Base-by-base conservation (phyloP, 441 rosid species). In the Corymbia calophylla region DNA sequence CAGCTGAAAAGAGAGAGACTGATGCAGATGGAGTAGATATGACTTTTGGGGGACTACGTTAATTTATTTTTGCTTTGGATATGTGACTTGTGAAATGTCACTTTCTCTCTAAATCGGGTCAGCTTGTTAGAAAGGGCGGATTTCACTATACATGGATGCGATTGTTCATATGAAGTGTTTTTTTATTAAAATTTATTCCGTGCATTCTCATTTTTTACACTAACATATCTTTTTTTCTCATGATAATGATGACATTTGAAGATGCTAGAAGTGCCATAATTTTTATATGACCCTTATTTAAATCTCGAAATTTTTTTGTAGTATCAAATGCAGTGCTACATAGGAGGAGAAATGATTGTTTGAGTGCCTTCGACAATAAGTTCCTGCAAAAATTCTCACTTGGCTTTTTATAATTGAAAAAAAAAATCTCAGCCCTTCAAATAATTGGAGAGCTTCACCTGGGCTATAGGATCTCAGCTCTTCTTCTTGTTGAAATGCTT, bases 251-350 rank as follows among this genome's bases (percentile, higher is more conserved):
- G 32, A 10, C 11, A 9, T 3, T 19, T 27, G 8, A 31, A 16
- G 0, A 31, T 29, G 9, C 1, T 68, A 9, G 0, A 35, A 2
- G 3, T 68, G 4, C 14, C 17, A 31, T 68, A 68, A 68, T 1
- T 68, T 31, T 68, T 0, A 4, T 68, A 31, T 0, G 4, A 0
- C 0, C 0, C 3, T 8, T 0, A 16, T 17, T 68, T 68, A 31
- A 68, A 4, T 17, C 8, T 2, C 1, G 9, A 68, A 4, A 0
- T 0, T 64, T 64, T 64, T 17, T 31, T 1, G 5, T 2, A 19
- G 10, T 9, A 31, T 32, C 5, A 1, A 1, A 2, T 68, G 17
- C 6, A 16, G 9, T 66, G 23, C 0, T 44, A 66, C 6, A 1
- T 16, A 0, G 21, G 6, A 31, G 23, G 5, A 66, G 15, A 66